Evolutionary conservation across 495 filamentous ascomycete genomes (phyloP), one percentile per base, ranked within the genome.

Genomic region (Penicillium odoratum): DNA sequence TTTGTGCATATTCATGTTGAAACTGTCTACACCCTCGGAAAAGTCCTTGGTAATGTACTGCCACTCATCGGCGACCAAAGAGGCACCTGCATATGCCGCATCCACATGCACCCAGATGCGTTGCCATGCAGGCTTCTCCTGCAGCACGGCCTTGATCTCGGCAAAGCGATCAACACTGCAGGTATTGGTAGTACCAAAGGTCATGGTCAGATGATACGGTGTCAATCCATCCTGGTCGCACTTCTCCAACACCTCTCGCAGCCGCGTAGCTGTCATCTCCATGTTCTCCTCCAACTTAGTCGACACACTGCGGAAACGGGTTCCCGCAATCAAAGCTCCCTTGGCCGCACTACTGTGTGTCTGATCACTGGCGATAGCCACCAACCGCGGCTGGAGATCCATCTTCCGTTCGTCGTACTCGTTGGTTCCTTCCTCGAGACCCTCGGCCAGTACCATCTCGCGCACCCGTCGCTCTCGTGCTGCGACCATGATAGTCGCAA

Each of bases 1-100:
- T 77, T 98, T 98, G 78, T 97, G 94, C 88, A 97, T 88, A 74
- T 98, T 98, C 76, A 90, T 85, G 67, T 97, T 84, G 78, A 94
- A 97, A 65, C 87, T 91, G 73, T 97, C 92, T 56, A 96, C 91
- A 0, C 72, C 75, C 55, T 75, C 71, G 2, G 76, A 68, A 48
- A 96, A 84, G 7, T 81, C 73, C 43, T 78, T 66, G 0, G 88
- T 78, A 51, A 91, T 80, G 65, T 90, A 78, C 60, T 90, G 86
- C 67, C 88, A 91, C 65, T 96, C 91, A 16, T 91, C 86, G 15
- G 85, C 87, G 5, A 97, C 79, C 5, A 98, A 79, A 31, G 91
- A 85, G 0, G 91, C 84, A 0, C 94, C 94, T 4, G 94, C 94
- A 74, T 97, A 98, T 3, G 93, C 94, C 3, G 92, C 94, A 74